These are phyloP conservation scores for Colletotrichum sojae DNA, from an alignment of 2,329 filamentous ascomycete species.

Conservation along the genomic window DNA sequence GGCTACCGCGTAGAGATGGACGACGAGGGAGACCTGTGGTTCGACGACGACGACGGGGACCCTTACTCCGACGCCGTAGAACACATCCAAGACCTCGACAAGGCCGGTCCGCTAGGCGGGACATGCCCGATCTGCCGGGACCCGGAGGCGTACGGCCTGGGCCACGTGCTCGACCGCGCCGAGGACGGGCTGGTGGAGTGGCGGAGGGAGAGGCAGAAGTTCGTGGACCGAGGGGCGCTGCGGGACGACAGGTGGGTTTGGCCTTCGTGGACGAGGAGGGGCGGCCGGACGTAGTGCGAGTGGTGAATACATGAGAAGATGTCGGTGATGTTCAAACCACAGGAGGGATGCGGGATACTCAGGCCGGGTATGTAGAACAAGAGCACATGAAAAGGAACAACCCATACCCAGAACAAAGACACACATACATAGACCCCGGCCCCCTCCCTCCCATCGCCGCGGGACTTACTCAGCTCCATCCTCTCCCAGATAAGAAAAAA, in stretches of 20 bases:
- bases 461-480: too few relatives aligned
- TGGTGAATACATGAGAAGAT: too few relatives aligned
- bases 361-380: too few relatives aligned
- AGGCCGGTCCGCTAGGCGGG: not conserved
- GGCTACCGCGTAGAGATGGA: slow-evolving; percentile 37
- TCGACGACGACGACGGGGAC: slow-evolving; percentile 37
- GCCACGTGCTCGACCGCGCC: not conserved
- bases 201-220: not conserved
- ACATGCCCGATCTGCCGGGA: slow-evolving; percentile 2
- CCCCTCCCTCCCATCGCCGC: too few relatives aligned
- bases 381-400: too few relatives aligned
- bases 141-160: not conserved
- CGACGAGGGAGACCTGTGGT: slow-evolving; percentile 40
- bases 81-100: not conserved
- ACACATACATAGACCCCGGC: too few relatives aligned
- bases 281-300: not conserved
- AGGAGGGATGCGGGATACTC: too few relatives aligned
- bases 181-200: not conserved
- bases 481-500: too few relatives aligned
- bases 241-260: not conserved
- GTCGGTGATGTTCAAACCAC: too few relatives aligned
- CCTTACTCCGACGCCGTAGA: slow-evolving; percentile 37
- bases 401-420: too few relatives aligned
- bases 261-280: not conserved
- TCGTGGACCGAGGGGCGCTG: not conserved